Base-by-base conservation (phyloP, 345 rosid genomes). In the Hirschfeldia incana region DNA sequence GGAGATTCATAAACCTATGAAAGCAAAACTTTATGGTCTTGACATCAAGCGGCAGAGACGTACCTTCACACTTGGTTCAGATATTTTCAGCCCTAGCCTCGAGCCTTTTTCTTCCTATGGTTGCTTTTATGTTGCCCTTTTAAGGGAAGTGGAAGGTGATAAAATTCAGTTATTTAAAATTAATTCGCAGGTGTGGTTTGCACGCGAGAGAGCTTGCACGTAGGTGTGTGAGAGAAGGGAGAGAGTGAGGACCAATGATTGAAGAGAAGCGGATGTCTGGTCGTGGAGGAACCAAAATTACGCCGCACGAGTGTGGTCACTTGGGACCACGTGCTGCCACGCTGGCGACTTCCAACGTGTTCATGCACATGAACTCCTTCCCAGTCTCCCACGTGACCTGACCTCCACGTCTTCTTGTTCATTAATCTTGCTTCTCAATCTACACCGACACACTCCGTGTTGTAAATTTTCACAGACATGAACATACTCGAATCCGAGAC, bases 271-370 rank as follows among this genome's bases (percentile, higher is more conserved):
- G 73, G 37, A 59, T 75, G 84, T 75, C 77, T 76, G 81, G 84
- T 72, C 51, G 60, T 62, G 70, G 59, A 81, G 84, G 78, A 76
- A 81, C 84, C 73, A 46, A 67, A 55, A n/a, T 53, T 76, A 81
- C 84, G 73, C 79, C 84, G 81, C 84, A 81, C 84, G 84, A 66
- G 83, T 75, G 81, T 67, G 70, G 65, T 70, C 77, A 71, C 70
- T 51, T 13, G 73, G 74, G 61, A 66, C 78, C 81, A 76, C 64
- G 74, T 72, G 69, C 59, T 60, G 73, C 76, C 83, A 70, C 58
- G 73, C 51, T 29, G 55, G 71, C 63, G 65, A 39, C 17, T n/a
- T 51, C 17, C 57, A 17, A 51, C 17, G 21, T 51, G 57, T 51
- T 51, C 17, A 51, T 51, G 21, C 57, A 51, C 57, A 21, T 46